A percentile compares a stretch with the other conserved stretches of the same genome.
phyloP scores from a whole-genome alignment of 2,329 filamentous ascomycete genomes.

The Neofusicoccum laricinum region DNA sequence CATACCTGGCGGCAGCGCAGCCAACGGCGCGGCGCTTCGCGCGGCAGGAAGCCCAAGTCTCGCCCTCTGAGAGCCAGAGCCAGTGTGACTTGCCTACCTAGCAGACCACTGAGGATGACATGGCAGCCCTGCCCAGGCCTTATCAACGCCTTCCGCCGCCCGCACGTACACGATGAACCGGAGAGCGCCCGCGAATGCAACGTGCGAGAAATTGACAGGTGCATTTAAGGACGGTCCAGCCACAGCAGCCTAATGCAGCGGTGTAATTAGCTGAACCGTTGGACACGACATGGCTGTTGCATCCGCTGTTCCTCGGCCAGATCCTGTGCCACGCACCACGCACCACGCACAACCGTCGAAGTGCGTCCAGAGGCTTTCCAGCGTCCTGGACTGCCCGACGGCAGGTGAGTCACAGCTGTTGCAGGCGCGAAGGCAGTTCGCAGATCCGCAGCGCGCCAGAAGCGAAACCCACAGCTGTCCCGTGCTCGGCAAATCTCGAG shows the following conservation, averaged over 20 bases:
- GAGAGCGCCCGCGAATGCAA: background rate
- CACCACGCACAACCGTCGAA: background rate
- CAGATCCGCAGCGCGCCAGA: background rate
- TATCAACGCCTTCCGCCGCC: background rate
- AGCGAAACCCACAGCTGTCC: conserved; percentile 8
- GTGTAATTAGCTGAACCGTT: conserved; percentile 9
- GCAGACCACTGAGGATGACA: background rate
- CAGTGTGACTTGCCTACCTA: background rate
- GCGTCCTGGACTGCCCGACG: background rate
- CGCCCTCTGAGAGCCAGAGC: background rate
- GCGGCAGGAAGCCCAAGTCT: background rate
- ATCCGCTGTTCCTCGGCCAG: background rate
- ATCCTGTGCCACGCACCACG: conserved; percentile 6
- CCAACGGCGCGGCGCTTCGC: background rate
- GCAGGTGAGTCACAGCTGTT: background rate
- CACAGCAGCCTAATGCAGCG: conserved; percentile 5
- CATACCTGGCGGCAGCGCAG: background rate
- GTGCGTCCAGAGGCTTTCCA: background rate
- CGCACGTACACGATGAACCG: background rate
- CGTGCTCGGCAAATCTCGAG: conserved; percentile 12
- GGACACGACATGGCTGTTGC: background rate
- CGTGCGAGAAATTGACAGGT: conserved; percentile 14
- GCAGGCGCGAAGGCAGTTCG: background rate
- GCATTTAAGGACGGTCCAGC: background rate
- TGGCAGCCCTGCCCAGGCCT: background rate